Evolutionary conservation across 148 eudicot species (phyloP).

Genomic region (Bassia scoparia): DNA sequence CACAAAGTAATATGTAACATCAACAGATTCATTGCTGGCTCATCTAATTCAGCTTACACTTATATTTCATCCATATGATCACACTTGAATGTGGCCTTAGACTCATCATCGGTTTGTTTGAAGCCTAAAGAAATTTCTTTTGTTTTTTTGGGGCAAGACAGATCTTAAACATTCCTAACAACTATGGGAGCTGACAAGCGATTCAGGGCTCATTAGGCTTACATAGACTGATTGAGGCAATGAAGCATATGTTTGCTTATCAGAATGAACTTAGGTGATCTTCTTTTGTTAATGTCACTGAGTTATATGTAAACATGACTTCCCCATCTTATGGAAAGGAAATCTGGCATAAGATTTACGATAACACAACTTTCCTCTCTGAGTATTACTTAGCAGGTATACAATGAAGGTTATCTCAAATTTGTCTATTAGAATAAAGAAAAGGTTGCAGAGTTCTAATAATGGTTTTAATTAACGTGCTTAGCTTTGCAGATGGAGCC

Average conservation of each 20-base stretch:
- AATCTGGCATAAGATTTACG: slow-evolving; percentile 62
- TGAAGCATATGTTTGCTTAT: slow-evolving; percentile 90
- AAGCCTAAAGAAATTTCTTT: neutral
- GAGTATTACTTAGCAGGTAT: slow-evolving; percentile 76
- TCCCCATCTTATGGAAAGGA: slow-evolving; percentile 67
- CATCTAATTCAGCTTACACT: no score
- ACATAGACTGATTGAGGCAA: slow-evolving; percentile 76
- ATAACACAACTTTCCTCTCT: slow-evolving; percentile 84
- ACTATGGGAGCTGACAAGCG: slow-evolving; percentile 59
- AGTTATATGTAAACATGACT: slow-evolving; percentile 66
- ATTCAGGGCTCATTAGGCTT: slow-evolving; percentile 63
- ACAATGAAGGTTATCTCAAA: neutral
- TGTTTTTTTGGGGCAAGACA: slow-evolving; percentile 28
- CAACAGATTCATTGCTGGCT: no score
- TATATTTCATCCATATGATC: no score
- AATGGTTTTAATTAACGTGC: neutral
- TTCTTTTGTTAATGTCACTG: slow-evolving; percentile 53
- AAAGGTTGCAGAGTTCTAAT: neutral
- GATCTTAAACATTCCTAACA: slow-evolving; percentile 68
- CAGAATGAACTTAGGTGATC: slow-evolving; percentile 85
- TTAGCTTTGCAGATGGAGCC: slow-evolving; percentile 66
- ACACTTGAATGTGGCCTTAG: neutral
- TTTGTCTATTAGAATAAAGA: neutral
- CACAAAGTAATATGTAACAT: no score
- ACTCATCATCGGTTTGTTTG: neutral